Base-by-base conservation (phyloP, 306 rosid genomes). In the Lathyrus aphaca region DNA sequence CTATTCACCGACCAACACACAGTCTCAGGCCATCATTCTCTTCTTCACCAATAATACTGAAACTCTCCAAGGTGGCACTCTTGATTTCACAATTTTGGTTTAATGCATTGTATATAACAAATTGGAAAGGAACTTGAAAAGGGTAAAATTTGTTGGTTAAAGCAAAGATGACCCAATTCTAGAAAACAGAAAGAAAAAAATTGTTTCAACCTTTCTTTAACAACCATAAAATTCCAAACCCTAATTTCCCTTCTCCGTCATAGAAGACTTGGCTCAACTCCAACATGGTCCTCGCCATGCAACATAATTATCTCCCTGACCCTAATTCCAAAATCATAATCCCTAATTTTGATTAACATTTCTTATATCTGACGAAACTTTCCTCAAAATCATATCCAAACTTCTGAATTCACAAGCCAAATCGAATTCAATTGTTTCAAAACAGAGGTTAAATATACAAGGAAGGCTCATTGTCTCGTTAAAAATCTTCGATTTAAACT, bases 371-470 rank as follows among this genome's bases (percentile, higher is more conserved):
- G 69, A 75, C 25, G 45, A 67, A 65, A 64, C 67, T 15, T 74
- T 75, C 37, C 53, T 75, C 16, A 46, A 13, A 67, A 67, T 75
- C 54, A 17, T 75, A 74, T 15, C 68, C 1, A 75, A 46, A 8
- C 69, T 58, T 6, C 74, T 63, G 0, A 45, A 67, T 67, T 75
- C 69, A 11, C 79, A 67, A 39, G 1, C 35, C 5, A 75, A 75
- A 40, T 46, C 69, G 1, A 74, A 66, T 10, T 74, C 61, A 10
- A 51, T 74, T 5, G 79, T 74, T 29, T 74, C 73, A 21, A 66
- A 74, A 15, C 68, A 74, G 3, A 66, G 79, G 79, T 40, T 74
- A 15, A 74, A 45, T 69, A 68, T 74, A 1, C 73, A 66, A 18
- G 68, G 79, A 6, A 54, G 79, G 0, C 4, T 74, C 2, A 17